A percentile compares a stretch with the other conserved stretches of the same genome.
phyloP scores from a whole-genome alignment of 2,329 filamentous ascomycete species.

The Byssochlamys sp. region DNA sequence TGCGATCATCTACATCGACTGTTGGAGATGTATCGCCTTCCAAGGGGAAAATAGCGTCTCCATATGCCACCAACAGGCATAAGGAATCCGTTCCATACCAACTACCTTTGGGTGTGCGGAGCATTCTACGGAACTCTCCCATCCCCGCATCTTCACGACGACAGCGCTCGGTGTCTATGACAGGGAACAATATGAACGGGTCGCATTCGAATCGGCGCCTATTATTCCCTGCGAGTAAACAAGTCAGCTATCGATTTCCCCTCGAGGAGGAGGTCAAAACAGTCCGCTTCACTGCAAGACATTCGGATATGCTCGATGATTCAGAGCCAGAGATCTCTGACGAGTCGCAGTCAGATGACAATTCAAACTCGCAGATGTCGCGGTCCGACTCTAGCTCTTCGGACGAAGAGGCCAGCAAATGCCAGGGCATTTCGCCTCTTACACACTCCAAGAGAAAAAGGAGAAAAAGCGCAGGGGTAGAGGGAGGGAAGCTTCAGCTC shows the following conservation, averaged over 20 bases:
- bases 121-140: slow-evolving; percentile 41
- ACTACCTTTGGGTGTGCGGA: slow-evolving; percentile 34
- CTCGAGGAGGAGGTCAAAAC: slow-evolving; percentile 52
- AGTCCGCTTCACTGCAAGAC: slow-evolving; percentile 45
- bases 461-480: slow-evolving; percentile 20
- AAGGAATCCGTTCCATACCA: slow-evolving; percentile 28
- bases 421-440: slow-evolving; percentile 4
- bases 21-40: slow-evolving; percentile 22
- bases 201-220: slow-evolving; percentile 25
- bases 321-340: slow-evolving; percentile 8
- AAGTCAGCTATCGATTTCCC: slow-evolving; percentile 47
- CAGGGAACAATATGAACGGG: slow-evolving; percentile 11
- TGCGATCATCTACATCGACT: slow-evolving; percentile 30
- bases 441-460: slow-evolving; percentile 27
- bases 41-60: slow-evolving; percentile 10
- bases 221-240: slow-evolving; percentile 48
- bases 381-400: slow-evolving; percentile 18
- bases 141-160: slow-evolving; percentile 20
- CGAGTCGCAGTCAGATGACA: slow-evolving; percentile 13
- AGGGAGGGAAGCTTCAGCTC: slow-evolving; percentile 28
- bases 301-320: slow-evolving; percentile 43
- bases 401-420: slow-evolving; percentile 17
- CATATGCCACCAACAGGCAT: slow-evolving; percentile 15
- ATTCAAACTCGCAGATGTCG: slow-evolving; percentile 16
- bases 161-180: slow-evolving; percentile 32